Evolutionary conservation across 2,329 filamentous ascomycete genomes (phyloP), one percentile per base, ranked within the genome.

Genomic region (Tolypocladium endophyticum): DNA sequence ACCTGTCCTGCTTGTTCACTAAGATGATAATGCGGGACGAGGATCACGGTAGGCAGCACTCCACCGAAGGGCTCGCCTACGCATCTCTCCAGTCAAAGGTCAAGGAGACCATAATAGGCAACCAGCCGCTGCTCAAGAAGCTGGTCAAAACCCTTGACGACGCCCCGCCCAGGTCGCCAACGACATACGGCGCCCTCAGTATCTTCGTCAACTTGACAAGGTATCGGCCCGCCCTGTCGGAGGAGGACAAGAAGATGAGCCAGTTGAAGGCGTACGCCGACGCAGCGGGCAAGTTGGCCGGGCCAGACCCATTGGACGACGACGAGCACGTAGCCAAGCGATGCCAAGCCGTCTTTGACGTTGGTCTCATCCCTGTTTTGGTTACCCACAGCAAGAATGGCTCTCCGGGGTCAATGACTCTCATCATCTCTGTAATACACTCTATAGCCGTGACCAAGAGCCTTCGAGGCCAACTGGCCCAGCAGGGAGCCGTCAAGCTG

Each of bases 251-350:
- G 76, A 91, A 90, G 69, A 90, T 99, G 77, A 84, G 84, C 7
- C 90, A 99, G 71, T 82, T 99, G 53, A 97, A 96, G 77, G 90
- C 92, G 2, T 99, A 97, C 68, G 94, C 94, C 18, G 90, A 96
- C 69, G 89, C 91, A 0, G 86, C 87, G 6, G 92, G 90, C 68
- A 83, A 84, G 62, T 70, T 82, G n/a, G 71, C 79, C 0, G 76
- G 80, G 3, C 77, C 82, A 0, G 85, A 92, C 68, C 83, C 85
- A 9, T 78, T 95, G 0, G 87, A 94, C 60, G 84, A 92, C 62
- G 87, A 96, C 60, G 79, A 87, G 2, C 85, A 89, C 64, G 92
- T 96, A 39, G 79, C 83, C 20, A 81, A 82, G 61, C 86, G 94
- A 30, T 97, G 93, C 72, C 85, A 83, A 69, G 82, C 81, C 14